Conservation (phyloP, 148 eudicot species). For the Vaccinium macrocarpon region DNA sequence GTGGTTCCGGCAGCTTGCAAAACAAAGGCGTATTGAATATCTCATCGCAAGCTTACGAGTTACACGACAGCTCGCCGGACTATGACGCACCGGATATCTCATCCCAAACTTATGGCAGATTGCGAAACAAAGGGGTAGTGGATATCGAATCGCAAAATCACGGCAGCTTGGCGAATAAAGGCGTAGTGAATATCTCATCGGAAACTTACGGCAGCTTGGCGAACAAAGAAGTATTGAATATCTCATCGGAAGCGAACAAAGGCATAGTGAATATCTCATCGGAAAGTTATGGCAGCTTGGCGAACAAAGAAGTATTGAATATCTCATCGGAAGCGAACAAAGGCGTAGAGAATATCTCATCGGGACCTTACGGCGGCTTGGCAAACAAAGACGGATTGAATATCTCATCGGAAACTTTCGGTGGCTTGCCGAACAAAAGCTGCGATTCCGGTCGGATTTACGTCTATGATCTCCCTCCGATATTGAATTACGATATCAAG, state of each 20-base stretch:
- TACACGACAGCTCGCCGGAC: no score
- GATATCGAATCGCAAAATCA: no score
- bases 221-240: neutral
- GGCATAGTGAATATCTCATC: neutral
- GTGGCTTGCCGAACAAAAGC: neutral
- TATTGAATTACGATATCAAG: conserved; percentile 50
- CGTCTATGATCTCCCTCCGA: conserved; percentile 58
- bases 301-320: neutral
- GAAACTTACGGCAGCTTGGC: neutral
- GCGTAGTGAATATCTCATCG: neutral
- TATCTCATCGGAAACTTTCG: neutral
- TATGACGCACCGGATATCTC: neutral
- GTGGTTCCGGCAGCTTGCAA: no score
- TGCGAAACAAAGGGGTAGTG: neutral
- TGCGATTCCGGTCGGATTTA: conserved; percentile 52
- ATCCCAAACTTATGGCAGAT: neutral
- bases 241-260: no score
- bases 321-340: no score
- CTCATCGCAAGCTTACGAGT: no score
- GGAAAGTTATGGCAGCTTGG: neutral
- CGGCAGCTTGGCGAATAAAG: no score
- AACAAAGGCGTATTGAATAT: no score
- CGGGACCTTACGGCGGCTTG: neutral
- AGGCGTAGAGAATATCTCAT: neutral
- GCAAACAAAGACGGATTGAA: neutral